These are phyloP conservation scores for Cladosporium sphaerospermum DNA, from an alignment of 2,329 filamentous ascomycete genomes.

Conservation along the genomic window DNA sequence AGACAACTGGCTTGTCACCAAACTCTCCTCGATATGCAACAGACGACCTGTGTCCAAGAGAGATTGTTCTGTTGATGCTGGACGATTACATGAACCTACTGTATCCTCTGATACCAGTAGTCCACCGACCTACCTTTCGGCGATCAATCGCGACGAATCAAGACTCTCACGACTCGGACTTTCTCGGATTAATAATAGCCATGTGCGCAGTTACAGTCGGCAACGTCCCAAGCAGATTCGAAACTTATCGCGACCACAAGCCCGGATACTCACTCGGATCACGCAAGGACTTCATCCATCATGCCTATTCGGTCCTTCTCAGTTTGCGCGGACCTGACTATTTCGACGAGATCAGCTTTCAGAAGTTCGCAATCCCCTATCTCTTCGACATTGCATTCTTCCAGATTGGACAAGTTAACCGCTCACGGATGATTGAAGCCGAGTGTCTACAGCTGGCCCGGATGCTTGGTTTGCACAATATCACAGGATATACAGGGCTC, in stretches of 20 bases:
- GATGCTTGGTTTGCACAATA: slow-evolving; percentile 6
- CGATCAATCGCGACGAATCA: not conserved
- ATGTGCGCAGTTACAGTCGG: slow-evolving; percentile 7
- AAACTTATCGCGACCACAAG: slow-evolving; percentile 1
- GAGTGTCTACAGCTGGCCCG: slow-evolving; percentile 8
- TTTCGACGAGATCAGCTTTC: slow-evolving; percentile 10
- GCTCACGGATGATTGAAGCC: slow-evolving; percentile 7
- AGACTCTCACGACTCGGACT: slow-evolving; percentile 2
- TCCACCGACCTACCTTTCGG: slow-evolving; percentile 8
- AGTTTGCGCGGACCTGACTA: not conserved
- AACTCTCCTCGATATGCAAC: not conserved
- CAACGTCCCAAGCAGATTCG: slow-evolving; percentile 7
- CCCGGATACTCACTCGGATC: not conserved
- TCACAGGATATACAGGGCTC: slow-evolving; percentile 5
- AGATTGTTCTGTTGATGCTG: slow-evolving; percentile 7
- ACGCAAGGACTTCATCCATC: slow-evolving; percentile 2
- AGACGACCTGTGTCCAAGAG: slow-evolving; percentile 3
- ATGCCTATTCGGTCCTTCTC: not conserved
- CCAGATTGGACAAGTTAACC: slow-evolving; percentile 5
- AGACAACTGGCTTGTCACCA: not conserved
- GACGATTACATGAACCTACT: slow-evolving; percentile 5
- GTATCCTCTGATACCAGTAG: slow-evolving; percentile 6
- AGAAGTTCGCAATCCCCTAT: slow-evolving; percentile 9
- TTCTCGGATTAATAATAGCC: slow-evolving; percentile 1
- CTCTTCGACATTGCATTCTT: slow-evolving; percentile 9